These are phyloP conservation scores for Colletotrichum gloeosporioides DNA, from an alignment of 2,329 filamentous ascomycete species.

Conservation along the genomic window DNA sequence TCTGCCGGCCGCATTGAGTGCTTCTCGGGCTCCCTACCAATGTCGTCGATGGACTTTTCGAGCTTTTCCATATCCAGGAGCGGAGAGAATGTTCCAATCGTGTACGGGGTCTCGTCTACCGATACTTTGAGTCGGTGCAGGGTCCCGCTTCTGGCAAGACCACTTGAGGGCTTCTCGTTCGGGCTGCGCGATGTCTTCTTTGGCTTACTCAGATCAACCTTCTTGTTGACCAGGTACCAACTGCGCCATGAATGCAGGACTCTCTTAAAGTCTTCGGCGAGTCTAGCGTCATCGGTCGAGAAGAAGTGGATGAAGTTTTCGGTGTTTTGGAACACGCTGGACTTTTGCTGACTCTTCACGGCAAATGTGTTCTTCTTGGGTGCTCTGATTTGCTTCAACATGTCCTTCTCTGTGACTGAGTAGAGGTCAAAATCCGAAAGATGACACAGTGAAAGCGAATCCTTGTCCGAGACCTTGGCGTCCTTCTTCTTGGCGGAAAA, in stretches of 20 bases:
- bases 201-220: slow-evolving; percentile 54
- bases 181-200: slow-evolving; percentile 34
- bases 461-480: slow-evolving; percentile 67
- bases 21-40: slow-evolving; percentile 46
- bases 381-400: slow-evolving; percentile 75
- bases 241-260: slow-evolving; percentile 84
- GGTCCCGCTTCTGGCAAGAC: slow-evolving; percentile 33
- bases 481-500: slow-evolving; percentile 72
- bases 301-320: slow-evolving; percentile 95
- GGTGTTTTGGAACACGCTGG: slow-evolving; percentile 79
- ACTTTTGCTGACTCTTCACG: slow-evolving; percentile 91
- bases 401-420: slow-evolving; percentile 71
- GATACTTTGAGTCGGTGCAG: slow-evolving; percentile 43
- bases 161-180: slow-evolving; percentile 28
- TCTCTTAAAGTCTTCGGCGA: slow-evolving; percentile 73
- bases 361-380: slow-evolving; percentile 88
- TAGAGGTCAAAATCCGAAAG: slow-evolving; percentile 95
- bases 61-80: slow-evolving; percentile 68
- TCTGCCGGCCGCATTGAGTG: neutral
- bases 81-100: slow-evolving; percentile 72
- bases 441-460: slow-evolving; percentile 76
- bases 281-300: slow-evolving; percentile 72
- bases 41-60: slow-evolving; percentile 56
- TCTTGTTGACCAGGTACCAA: slow-evolving; percentile 84
- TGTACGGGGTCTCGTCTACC: slow-evolving; percentile 60